Evolutionary conservation across 1,139 yeast species (phyloP), one percentile per base, ranked within the genome.

Genomic region (Blastobotrys aristatus): DNA sequence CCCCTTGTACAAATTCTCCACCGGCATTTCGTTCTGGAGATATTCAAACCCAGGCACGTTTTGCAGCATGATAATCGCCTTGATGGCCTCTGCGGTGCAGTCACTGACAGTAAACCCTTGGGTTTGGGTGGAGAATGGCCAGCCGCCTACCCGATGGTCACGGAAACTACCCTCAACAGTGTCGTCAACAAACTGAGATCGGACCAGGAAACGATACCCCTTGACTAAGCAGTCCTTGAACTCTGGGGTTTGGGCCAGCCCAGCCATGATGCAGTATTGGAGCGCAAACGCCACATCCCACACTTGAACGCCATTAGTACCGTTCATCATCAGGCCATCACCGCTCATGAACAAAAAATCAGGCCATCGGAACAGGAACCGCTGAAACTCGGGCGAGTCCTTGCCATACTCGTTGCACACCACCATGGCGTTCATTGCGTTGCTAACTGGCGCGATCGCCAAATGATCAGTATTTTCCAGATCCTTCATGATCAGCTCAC

Each of bases 101-200:
- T 94, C 99, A 59, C 95, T 82, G 1, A 94, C 99, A 0, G 96
- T 85, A 60, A 90, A 94, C 0, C 99, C 99, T 67, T 94, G 98
- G 14, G 85, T 83, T 60, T 89, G 88, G 0, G 97, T 94, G 45
- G 96, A 86, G 63, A 92, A 94, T 0, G 97, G 97, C 94, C 96
- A 94, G 0, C 88, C 95, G n/a, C 98, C 99, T 44, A 73, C 74
- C 48, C 98, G 73, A 51, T 74, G 76, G 61, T 92, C 97, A 57
- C 98, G 76, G 66, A 75, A 90, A 52, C 90, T 81, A 3, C 94
- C 95, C 1, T 74, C 76, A 2, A 68, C 87, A 61, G 95, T 82
- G 34, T 90, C 87, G 3, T 81, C 81, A 44, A 84, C 84, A 63
- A 92, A 89, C 60, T 92, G 97, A 0, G 96, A 84, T 50, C 88